Evolutionary conservation across 768 basidiomycete genomes (phyloP), one percentile per base, ranked within the genome.

Genomic region (Mycena vulgaris): DNA sequence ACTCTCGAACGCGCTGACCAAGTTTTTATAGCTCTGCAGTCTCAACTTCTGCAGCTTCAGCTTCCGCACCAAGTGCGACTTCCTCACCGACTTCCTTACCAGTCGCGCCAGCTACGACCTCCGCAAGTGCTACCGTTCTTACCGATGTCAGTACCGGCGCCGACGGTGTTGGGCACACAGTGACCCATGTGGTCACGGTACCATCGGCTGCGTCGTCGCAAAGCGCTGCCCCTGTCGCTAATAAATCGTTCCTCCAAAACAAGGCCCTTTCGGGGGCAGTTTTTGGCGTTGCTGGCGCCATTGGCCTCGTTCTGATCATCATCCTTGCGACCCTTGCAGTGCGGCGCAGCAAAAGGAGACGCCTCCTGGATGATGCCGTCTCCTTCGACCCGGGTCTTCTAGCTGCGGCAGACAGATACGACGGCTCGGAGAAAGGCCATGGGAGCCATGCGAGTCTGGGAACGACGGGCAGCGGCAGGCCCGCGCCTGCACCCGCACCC

Each of bases 221-320:
- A 8, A 74, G 55, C 23, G 23, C 58, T 3, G 40, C 68, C 21
- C 28, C 79, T 3, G 55, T 76, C 19, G 45, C 77, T n/a, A 31
- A 25, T 13, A 31, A 78, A 11, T 74, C 84, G 14, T 94, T 94
- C 80, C 76, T 93, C 40, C 79, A 89, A 66, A 91, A 93, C 79
- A 92, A 89, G 78, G 82, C 87, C n/a, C 82, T 90, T n/a, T 86
- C 88, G 47, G 88, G 88, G 9, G 79, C 87, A 11, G 85, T 93
- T 19, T 91, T 93, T 66, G 79, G 84, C 33, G 58, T 90, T 23
- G 82, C 84, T 45, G 90, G 88, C 17, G 58, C 91, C 42, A 71
- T 85, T 33, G 86, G 74, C 2, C 83, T 91, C 49, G 69, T 87
- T 52, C 51, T 89, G 62, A 47, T 92, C 63, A 76, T 89, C 64